Conservation (phyloP, 2,329 filamentous ascomycete genomes). For the Hymenoscyphus fructigenus region DNA sequence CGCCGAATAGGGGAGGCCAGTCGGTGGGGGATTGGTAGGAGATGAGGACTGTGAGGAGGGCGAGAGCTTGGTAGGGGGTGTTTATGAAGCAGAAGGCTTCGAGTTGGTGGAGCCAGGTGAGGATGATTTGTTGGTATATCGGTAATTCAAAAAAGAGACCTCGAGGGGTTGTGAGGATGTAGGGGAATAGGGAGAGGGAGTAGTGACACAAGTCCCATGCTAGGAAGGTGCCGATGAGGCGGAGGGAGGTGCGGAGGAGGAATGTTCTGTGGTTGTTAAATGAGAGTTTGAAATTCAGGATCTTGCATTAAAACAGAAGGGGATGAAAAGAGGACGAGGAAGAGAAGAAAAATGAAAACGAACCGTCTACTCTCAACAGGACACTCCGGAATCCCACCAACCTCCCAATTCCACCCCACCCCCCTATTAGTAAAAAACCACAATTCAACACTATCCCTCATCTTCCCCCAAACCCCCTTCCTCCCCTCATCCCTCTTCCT, state of each 20-base stretch:
- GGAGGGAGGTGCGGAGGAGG: background rate
- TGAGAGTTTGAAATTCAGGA: no score
- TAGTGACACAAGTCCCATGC: background rate
- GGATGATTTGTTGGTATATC: conserved; percentile 9
- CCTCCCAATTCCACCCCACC: conserved; percentile 17
- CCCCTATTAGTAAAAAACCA: conserved; percentile 14
- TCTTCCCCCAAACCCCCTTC: background rate
- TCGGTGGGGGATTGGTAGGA: conserved; percentile 1
- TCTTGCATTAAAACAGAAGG: background rate
- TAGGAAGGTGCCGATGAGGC: background rate
- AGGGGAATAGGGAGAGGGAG: background rate
- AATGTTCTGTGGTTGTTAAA: background rate
- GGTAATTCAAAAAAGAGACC: conserved; percentile 10
- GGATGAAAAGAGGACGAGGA: background rate
- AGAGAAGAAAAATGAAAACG: background rate
- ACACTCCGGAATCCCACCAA: conserved; percentile 12
- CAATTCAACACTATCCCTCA: conserved; percentile 12
- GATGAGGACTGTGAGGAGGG: conserved; percentile 9
- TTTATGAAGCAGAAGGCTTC: conserved; percentile 18
- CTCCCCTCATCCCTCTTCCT: background rate
- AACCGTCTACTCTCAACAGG: conserved; percentile 7
- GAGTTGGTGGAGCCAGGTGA: conserved; percentile 20
- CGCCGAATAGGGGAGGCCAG: conserved; percentile 16
- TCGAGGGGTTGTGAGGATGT: background rate
- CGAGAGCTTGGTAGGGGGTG: conserved; percentile 12